Percentiles rank a stretch among this genome's conserved stretches.
phyloP scores from a whole-genome alignment of 2,329 filamentous ascomycete species.

The Domatiomyces globalis region DNA sequence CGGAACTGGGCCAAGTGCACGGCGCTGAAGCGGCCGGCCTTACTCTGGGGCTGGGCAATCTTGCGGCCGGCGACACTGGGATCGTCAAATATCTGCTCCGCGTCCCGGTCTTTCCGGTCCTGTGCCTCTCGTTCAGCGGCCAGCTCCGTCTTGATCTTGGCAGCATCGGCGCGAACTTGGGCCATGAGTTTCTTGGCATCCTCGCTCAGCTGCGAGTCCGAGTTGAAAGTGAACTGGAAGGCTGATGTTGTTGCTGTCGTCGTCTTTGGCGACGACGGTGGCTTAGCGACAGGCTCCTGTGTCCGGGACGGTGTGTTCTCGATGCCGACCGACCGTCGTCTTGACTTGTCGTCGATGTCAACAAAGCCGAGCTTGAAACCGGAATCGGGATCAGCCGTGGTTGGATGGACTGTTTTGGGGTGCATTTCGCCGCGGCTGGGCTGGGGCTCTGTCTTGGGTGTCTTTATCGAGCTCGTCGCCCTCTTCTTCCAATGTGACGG shows the following conservation, averaged over 20 bases:
- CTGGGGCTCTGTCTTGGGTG: conserved; percentile 54
- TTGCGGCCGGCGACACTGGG: conserved; percentile 41
- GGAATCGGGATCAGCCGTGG: conserved; percentile 61
- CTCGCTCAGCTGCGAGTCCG: conserved; percentile 31
- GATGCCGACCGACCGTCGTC: conserved; percentile 12
- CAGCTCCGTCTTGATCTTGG: conserved; percentile 56
- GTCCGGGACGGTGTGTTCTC: conserved; percentile 28
- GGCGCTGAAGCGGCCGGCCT: conserved; percentile 65
- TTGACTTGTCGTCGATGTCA: conserved; percentile 13
- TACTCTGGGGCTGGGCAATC: conserved; percentile 68
- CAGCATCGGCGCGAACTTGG: conserved; percentile 58
- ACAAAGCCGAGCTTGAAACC: conserved; percentile 66
- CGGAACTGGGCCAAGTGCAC: conserved; percentile 79
- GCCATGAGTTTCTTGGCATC: conserved; percentile 45
- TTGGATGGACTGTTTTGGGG: conserved; percentile 64
- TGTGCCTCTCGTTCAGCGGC: conserved; percentile 47
- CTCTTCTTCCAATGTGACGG: conserved; percentile 21
- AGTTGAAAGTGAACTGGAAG: conserved; percentile 34
- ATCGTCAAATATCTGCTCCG: conserved; percentile 27
- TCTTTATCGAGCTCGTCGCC: conserved; percentile 30
- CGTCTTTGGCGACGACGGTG: conserved; percentile 2
- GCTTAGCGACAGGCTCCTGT: background rate
- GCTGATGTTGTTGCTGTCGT: conserved; percentile 27
- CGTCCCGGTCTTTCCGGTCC: conserved; percentile 33
- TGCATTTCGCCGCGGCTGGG: conserved; percentile 77